Evolutionary conservation across 2,329 filamentous ascomycete genomes (phyloP).

Genomic region (Xylaria arbuscula): DNA sequence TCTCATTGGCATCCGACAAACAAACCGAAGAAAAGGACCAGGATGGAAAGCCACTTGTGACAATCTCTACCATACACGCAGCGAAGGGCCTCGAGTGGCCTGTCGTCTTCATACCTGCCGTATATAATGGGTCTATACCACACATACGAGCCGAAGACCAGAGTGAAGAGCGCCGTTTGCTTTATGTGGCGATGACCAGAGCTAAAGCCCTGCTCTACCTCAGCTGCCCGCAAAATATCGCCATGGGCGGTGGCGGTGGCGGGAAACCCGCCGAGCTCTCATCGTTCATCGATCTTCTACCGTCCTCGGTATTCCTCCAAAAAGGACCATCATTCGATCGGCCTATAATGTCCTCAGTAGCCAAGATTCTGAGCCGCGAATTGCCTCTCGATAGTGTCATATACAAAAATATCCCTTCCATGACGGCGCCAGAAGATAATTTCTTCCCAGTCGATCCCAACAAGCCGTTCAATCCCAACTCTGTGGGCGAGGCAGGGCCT

Average conservation of each 20-base stretch:
- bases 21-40: slow-evolving; percentile 71
- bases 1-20: slow-evolving; percentile 84
- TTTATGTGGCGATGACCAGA: slow-evolving; percentile 97
- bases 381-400: slow-evolving; percentile 68
- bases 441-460: slow-evolving; percentile 73
- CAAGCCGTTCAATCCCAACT: slow-evolving; percentile 47
- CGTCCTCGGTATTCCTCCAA: slow-evolving; percentile 52
- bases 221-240: slow-evolving; percentile 78
- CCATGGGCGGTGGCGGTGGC: slow-evolving; percentile 57
- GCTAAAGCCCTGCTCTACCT: slow-evolving; percentile 88
- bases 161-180: slow-evolving; percentile 85
- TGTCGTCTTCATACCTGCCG: slow-evolving; percentile 89
- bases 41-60: slow-evolving; percentile 73
- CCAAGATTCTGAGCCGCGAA: slow-evolving; percentile 74
- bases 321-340: slow-evolving; percentile 77
- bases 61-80: slow-evolving; percentile 95
- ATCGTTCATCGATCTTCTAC: slow-evolving; percentile 70
- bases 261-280: slow-evolving; percentile 70
- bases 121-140: slow-evolving; percentile 90
- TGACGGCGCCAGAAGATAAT: slow-evolving; percentile 73
- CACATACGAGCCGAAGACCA: slow-evolving; percentile 86
- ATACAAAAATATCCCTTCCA: slow-evolving; percentile 61
- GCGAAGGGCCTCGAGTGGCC: slow-evolving; percentile 98
- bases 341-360: slow-evolving; percentile 71
- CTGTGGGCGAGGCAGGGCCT: slow-evolving; percentile 36